phyloP scores from a whole-genome alignment of 2,329 filamentous ascomycete genomes.

The Xylaria sp. region DNA sequence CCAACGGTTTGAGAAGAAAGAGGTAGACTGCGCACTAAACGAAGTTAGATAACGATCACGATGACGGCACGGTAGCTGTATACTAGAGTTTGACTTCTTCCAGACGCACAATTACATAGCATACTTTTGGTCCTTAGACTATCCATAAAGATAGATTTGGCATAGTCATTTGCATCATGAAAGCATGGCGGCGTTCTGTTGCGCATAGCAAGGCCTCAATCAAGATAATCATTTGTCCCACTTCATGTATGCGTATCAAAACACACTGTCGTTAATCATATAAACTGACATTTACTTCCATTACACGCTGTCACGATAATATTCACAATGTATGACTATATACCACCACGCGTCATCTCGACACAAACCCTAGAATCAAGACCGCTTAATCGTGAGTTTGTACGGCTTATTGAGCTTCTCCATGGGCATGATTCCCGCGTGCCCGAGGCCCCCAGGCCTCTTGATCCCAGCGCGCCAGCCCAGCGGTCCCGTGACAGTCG shows the following conservation, averaged over 20 bases:
- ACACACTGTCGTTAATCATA: not conserved
- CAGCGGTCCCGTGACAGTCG: slow-evolving; percentile 51
- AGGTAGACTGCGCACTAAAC: slow-evolving; percentile 2
- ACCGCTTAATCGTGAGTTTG: slow-evolving; percentile 59
- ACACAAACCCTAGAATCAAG: slow-evolving; percentile 20
- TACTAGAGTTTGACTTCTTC: slow-evolving; percentile 3
- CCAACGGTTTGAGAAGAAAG: not conserved
- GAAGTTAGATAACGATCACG: not conserved
- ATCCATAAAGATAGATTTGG: slow-evolving; percentile 7
- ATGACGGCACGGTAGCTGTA: slow-evolving; percentile 10
- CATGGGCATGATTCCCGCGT: slow-evolving; percentile 54
- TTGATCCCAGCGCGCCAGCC: slow-evolving; percentile 46
- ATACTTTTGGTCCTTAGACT: not conserved
- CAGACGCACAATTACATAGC: slow-evolving; percentile 5
- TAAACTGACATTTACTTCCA: not conserved
- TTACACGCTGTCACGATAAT: not conserved
- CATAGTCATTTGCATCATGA: slow-evolving; percentile 11
- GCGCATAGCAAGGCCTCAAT: not conserved
- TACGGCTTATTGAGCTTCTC: slow-evolving; percentile 60
- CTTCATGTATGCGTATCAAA: slow-evolving; percentile 7
- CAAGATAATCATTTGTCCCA: not conserved
- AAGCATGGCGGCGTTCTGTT: slow-evolving; percentile 9
- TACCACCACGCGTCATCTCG: not conserved
- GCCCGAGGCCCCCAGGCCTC: slow-evolving; percentile 50
- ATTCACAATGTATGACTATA: not conserved